Percentiles rank a stretch among this genome's conserved stretches.
Evolutionary conservation across 129 eudicot genomes (phyloP).

Genomic region (Gnaphalium uliginosum): DNA sequence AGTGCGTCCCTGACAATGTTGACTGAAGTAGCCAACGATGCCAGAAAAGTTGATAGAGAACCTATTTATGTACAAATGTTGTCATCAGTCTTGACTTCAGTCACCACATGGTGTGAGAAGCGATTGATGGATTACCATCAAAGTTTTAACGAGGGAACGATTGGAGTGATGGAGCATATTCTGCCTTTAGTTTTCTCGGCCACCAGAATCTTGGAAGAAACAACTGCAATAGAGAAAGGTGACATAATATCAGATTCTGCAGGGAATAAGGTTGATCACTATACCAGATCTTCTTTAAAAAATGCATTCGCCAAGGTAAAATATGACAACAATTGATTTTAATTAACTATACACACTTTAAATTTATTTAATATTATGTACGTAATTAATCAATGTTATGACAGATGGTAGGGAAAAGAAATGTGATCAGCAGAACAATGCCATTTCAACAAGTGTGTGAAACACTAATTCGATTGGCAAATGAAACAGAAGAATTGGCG

Average conservation of each 20-base stretch:
- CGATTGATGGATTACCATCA: slow-evolving; percentile 66
- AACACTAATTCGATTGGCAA: slow-evolving; percentile 55
- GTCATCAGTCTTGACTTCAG: slow-evolving; percentile 45
- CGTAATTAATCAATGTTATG: neutral
- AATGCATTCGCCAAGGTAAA: slow-evolving; percentile 75
- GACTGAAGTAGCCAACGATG: slow-evolving; percentile 77
- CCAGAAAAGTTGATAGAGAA: slow-evolving; percentile 68
- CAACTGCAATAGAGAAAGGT: slow-evolving; percentile 41
- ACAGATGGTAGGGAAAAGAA: slow-evolving; percentile 60
- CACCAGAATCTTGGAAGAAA: slow-evolving; percentile 64
- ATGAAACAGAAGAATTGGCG: slow-evolving; percentile 72
- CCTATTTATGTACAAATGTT: slow-evolving; percentile 55
- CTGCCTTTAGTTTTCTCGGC: slow-evolving; percentile 64
- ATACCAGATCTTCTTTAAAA: slow-evolving; percentile 66
- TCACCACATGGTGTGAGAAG: slow-evolving; percentile 69
- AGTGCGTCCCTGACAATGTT: slow-evolving; percentile 71
- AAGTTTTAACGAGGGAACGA: slow-evolving; percentile 33
- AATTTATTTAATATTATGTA: neutral
- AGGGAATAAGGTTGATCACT: slow-evolving; percentile 71
- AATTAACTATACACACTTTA: neutral
- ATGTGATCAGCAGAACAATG: slow-evolving; percentile 28
- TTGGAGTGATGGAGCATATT: slow-evolving; percentile 58
- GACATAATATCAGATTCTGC: slow-evolving; percentile 36
- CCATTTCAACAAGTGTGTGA: slow-evolving; percentile 55
- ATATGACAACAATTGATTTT: neutral